phyloP scores from a whole-genome alignment of 148 eudicot species.

The Amaranthus cruentus region DNA sequence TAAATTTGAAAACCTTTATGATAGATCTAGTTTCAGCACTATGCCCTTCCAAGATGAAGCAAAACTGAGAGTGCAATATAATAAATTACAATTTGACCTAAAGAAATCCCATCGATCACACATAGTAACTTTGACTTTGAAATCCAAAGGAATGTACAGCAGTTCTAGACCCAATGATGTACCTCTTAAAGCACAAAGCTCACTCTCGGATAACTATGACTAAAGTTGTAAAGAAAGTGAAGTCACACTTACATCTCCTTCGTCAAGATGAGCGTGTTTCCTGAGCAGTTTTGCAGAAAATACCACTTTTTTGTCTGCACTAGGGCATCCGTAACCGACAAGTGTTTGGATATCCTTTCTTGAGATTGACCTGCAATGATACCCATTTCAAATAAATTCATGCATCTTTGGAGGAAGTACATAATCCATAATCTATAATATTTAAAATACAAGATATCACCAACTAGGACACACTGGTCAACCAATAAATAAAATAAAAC shows the following conservation, averaged over 20 bases:
- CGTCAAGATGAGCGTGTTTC: constrained; percentile 83
- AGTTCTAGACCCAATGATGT: neutral
- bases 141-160: neutral
- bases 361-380: constrained; percentile 80
- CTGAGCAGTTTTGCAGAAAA: constrained; percentile 80
- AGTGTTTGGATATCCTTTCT: constrained; percentile 84
- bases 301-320: constrained; percentile 74
- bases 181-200: neutral
- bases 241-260: constrained; percentile 86
- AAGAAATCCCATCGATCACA: constrained; percentile 1
- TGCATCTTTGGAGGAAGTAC: neutral
- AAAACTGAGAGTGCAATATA: neutral
- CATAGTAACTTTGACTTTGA: neutral
- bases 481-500: neutral
- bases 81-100: neutral
- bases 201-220: neutral
- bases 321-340: constrained; percentile 96
- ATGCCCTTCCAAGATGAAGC: neutral
- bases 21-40: no score
- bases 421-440: constrained; percentile 6
- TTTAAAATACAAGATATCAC: neutral
- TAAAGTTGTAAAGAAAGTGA: neutral
- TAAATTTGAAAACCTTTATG: no score
- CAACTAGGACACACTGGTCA: neutral
- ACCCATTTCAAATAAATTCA: constrained; percentile 19